phyloP scores from a whole-genome alignment of 2,329 filamentous ascomycete genomes.

The Intubia oerlemansii region DNA sequence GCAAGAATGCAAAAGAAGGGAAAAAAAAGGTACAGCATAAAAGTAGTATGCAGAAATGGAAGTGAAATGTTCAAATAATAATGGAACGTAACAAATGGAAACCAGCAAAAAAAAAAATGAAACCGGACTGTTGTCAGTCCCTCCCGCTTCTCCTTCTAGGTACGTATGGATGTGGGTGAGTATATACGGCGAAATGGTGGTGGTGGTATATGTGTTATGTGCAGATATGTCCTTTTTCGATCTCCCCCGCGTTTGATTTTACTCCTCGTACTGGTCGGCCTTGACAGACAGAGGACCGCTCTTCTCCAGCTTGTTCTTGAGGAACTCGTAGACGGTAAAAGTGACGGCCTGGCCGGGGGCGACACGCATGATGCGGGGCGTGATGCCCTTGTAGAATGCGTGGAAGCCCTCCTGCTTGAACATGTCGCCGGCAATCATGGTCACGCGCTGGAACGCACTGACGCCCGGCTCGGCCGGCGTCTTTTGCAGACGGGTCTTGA shows the following conservation, averaged over 20 bases:
- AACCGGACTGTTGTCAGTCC: background rate
- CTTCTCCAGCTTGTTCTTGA: slow-evolving; percentile 51
- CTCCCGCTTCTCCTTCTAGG: background rate
- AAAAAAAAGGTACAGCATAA: too few species aligned
- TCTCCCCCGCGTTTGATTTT: too few species aligned
- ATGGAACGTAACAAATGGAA: too few species aligned
- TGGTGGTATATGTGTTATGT: background rate
- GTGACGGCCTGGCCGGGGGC: slow-evolving; percentile 78
- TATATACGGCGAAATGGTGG: too few species aligned
- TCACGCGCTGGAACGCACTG: slow-evolving; percentile 60
- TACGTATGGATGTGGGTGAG: too few species aligned
- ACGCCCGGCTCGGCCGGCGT: slow-evolving; percentile 65
- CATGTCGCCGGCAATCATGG: slow-evolving; percentile 60
- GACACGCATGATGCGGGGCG: slow-evolving; percentile 89
- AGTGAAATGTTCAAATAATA: too few species aligned
- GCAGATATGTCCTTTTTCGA: background rate
- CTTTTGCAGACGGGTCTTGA: slow-evolving; percentile 92
- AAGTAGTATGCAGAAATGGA: too few species aligned
- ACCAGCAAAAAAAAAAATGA: too few species aligned
- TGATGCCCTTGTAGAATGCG: slow-evolving; percentile 98
- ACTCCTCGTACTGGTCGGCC: slow-evolving; percentile 48
- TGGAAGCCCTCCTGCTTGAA: slow-evolving; percentile 85
- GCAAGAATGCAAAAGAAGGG: too few species aligned
- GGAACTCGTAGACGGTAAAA: slow-evolving; percentile 57
- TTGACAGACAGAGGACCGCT: slow-evolving; percentile 36